Conservation (phyloP, 129 eudicot genomes). For the carrot (Daucus carota) region DH1_v3.0 NC_030385.2:34015501-34016000, state of each 20-base stretch:
- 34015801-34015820: not conserved
- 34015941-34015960: too few relatives aligned
- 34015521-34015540: not conserved
- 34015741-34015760: not conserved
- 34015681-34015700: not conserved
- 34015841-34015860: slow-evolving; percentile 75
- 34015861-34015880: slow-evolving; percentile 99
- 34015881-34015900: not conserved
- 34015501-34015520: slow-evolving; percentile 10
- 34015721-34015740: slow-evolving; percentile 1
- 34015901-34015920: not conserved
- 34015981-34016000: too few relatives aligned
- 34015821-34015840: not conserved
- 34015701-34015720: not conserved
- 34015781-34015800: not conserved
- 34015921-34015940: too few relatives aligned
- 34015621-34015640: not conserved
- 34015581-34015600: not conserved
- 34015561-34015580: not conserved
- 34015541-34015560: not conserved
- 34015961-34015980: too few relatives aligned
- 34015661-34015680: not conserved
- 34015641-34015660: not conserved
- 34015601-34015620: not conserved
- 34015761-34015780: not conserved